Conservation (phyloP, 176 grass and related monocot species). For the Dactylis glomerata region DNA sequence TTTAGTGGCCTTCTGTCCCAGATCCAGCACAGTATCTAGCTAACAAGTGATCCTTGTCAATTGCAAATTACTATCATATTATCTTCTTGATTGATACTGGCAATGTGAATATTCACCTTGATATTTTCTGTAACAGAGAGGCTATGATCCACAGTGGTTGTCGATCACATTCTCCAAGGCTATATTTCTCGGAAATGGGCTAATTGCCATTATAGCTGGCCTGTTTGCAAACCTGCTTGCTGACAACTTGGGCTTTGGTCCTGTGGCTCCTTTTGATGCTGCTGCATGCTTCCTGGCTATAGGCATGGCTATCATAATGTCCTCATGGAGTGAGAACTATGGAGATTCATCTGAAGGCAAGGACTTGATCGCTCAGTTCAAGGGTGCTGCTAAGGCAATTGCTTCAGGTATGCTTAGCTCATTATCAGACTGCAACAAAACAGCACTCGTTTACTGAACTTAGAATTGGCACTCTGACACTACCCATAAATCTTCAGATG, state of each 20-base stretch:
- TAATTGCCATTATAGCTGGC: constrained; percentile 78
- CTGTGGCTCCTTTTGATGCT: constrained; percentile 92
- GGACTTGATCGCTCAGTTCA: constrained; percentile 83
- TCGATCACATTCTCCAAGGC: constrained; percentile 98
- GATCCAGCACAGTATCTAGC: background rate
- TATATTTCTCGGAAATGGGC: constrained; percentile 93
- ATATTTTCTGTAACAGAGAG: constrained; percentile 56
- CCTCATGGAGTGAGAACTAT: constrained; percentile 90
- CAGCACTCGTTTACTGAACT: background rate
- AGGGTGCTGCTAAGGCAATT: constrained; percentile 84
- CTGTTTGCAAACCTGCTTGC: constrained; percentile 77
- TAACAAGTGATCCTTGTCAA: background rate
- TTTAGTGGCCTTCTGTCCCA: background rate
- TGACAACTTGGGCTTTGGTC: constrained; percentile 87
- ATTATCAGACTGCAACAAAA: background rate
- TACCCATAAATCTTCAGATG: constrained; percentile 51
- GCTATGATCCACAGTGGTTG: constrained; percentile 85
- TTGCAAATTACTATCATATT: background rate
- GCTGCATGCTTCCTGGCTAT: constrained; percentile 89
- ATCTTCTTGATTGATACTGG: background rate
- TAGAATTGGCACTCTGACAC: background rate
- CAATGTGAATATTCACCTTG: constrained; percentile 20
- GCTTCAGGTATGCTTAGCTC: constrained; percentile 69
- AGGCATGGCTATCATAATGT: constrained; percentile 88
- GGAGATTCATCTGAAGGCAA: constrained; percentile 88